phyloP scores from a whole-genome alignment of 306 rosid genomes.

The cucumber (Cucumis sativus) region Cucumber_9930_V3 NC_026660.2:15403501-15404000 shows the following conservation, averaged over 20 bases:
- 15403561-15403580: not conserved
- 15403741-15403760: not conserved
- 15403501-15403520: conserved; percentile 71
- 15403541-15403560: not conserved
- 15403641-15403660: not conserved
- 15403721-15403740: not conserved
- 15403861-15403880: too few species aligned
- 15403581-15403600: not conserved
- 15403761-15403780: not conserved
- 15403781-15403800: not conserved
- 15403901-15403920: too few species aligned
- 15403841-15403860: not conserved
- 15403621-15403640: not conserved
- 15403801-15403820: not conserved
- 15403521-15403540: conserved; percentile 36
- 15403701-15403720: not conserved
- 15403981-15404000: too few species aligned
- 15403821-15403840: not conserved
- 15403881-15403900: too few species aligned
- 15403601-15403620: not conserved
- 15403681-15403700: not conserved
- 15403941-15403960: too few species aligned
- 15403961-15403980: too few species aligned
- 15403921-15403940: too few species aligned
- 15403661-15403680: not conserved